phyloP scores from a whole-genome alignment of 2,329 filamentous ascomycete genomes.

The Berkeleyomyces basicola region DNA sequence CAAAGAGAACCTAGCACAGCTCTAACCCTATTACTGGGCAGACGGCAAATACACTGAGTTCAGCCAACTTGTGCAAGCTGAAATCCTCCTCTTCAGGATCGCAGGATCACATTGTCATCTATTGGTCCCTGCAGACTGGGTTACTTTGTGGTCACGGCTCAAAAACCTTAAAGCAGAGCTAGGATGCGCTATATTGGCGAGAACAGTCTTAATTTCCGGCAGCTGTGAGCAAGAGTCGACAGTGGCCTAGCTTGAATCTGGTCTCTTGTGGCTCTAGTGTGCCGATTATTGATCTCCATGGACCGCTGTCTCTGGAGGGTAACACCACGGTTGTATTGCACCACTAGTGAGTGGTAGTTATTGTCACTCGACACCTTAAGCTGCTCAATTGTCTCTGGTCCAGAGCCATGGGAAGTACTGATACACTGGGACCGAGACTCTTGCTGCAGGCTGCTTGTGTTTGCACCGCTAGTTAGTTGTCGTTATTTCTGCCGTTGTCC shows the following conservation, averaged over 20 bases:
- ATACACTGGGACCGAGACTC: too few relatives aligned
- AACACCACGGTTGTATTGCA: too few relatives aligned
- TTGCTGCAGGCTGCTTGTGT: too few relatives aligned
- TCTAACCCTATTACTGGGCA: background rate
- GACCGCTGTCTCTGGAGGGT: too few relatives aligned
- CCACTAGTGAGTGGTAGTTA: too few relatives aligned
- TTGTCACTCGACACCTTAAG: too few relatives aligned
- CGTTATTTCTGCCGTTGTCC: background rate
- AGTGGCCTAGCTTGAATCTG: too few relatives aligned
- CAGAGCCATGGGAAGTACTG: too few relatives aligned
- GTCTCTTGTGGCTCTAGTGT: too few relatives aligned
- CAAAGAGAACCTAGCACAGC: background rate
- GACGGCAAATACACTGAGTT: background rate
- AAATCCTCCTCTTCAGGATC: background rate
- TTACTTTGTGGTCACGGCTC: background rate
- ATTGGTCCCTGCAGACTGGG: background rate
- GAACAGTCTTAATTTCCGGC: background rate
- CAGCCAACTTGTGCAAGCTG: background rate
- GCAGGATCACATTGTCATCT: conserved; percentile 1
- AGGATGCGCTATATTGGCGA: background rate
- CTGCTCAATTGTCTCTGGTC: too few relatives aligned
- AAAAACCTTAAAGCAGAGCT: background rate
- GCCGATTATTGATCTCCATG: too few relatives aligned
- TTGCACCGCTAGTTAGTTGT: too few relatives aligned
- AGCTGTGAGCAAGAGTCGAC: background rate